Base-by-base conservation (phyloP, 2,329 filamentous ascomycete genomes). In the Fusarium tjaetaba region DNA sequence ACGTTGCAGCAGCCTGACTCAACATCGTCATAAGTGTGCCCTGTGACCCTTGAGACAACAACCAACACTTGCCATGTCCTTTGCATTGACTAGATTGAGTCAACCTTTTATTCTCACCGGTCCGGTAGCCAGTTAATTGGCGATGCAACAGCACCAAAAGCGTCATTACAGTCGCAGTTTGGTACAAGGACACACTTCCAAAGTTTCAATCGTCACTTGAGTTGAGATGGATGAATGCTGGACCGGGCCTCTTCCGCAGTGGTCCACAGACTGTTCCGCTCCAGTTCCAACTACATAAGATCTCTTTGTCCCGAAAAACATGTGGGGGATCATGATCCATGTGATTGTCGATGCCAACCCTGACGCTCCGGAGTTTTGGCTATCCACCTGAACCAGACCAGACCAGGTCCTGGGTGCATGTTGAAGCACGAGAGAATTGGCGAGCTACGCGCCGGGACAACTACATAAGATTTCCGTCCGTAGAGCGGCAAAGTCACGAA, bases 271-370 rank as follows among this genome's bases (percentile, higher is more conserved):
- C 55, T 24, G 42, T 70, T 72, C 68, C 64, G 53, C 61, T 51
- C 30, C 28, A 67, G 41, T 51, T 36, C 55, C 30, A 57, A 13
- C 41, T 34, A 41, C 42, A n/a, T n/a, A n/a, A 59, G 62, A 56
- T 60, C 46, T 62, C 53, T 73, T 63, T 67, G 56, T 56, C 55
- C 57, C 70, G 66, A 61, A 73, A 53, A 60, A 66, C 49, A 55
- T 72, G 70, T 71, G 70, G 71, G 71, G 66, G 55, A 72, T 73
- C 56, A 59, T 46, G 55, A 72, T 65, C 69, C 70, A 73, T 72
- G 56, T 48, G 61, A 42, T 60, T 70, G 56, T 70, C 70, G 52
- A 73, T 73, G 70, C 66, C 61, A 73, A 59, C 65, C 70, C 62
- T 70, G 65, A 51, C 52, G 46, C 39, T 46, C 22, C 26, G 46